Percentiles rank a stretch among this genome's conserved stretches.
These are phyloP conservation scores for Penicillium fimorum DNA, from an alignment of 495 filamentous ascomycete species.

Conservation along the genomic window DNA sequence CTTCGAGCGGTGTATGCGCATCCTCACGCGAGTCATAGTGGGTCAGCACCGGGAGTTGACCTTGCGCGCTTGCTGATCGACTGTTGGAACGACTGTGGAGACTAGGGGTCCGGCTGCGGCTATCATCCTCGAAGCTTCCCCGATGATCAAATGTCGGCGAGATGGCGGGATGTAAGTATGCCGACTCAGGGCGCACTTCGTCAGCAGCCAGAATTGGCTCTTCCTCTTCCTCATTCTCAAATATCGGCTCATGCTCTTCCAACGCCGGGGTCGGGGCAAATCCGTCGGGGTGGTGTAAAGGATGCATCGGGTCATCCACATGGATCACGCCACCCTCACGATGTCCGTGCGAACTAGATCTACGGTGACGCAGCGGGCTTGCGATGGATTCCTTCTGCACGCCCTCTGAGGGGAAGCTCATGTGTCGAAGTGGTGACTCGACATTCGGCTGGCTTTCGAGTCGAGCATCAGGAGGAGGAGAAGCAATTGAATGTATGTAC, in stretches of 20 bases:
- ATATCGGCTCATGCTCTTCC: conserved; percentile 14
- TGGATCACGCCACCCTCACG: conserved; percentile 67
- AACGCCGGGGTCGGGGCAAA: conserved; percentile 42
- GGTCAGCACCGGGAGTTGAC: conserved; percentile 40
- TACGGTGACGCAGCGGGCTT: conserved; percentile 15
- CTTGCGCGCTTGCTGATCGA: conserved; percentile 64
- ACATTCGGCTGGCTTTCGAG: conserved; percentile 43
- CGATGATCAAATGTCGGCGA: conserved; percentile 63
- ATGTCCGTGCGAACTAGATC: conserved; percentile 21
- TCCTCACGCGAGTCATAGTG: conserved; percentile 54
- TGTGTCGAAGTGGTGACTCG: conserved; percentile 59
- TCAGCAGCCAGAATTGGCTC: conserved; percentile 90
- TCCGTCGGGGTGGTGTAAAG: conserved; percentile 60
- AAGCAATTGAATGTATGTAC: conserved; percentile 67
- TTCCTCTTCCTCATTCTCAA: conserved; percentile 39
- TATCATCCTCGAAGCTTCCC: conserved; percentile 57
- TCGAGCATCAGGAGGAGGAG: conserved; percentile 56
- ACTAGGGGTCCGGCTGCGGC: conserved; percentile 53
- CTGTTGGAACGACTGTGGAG: conserved; percentile 69
- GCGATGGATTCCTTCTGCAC: conserved; percentile 10
- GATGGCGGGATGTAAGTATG: conserved; percentile 70
- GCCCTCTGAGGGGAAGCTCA: conserved; percentile 45
- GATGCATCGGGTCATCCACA: conserved; percentile 67
- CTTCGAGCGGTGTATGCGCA: conserved; percentile 70
- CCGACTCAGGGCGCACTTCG: conserved; percentile 76